Base-by-base conservation (phyloP, 305 asterid species). In the Plantago rigida region DNA sequence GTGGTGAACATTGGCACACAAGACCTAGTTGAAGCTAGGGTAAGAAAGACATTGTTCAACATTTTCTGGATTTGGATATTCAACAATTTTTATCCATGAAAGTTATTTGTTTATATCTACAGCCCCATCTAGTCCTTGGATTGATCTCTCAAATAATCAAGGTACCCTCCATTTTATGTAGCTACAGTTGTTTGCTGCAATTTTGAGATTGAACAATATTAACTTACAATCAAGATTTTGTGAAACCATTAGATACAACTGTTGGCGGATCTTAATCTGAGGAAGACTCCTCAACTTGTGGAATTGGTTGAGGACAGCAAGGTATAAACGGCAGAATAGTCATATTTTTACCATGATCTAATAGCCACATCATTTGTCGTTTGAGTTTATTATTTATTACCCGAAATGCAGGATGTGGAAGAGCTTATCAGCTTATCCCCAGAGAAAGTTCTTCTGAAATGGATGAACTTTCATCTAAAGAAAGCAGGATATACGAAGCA, bases 1-100 rank as follows among this genome's bases (percentile, higher is more conserved):
- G 98, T 91, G 61, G 98, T 91, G 42, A 90, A 87, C 63, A 87
- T 87, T 71, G 98, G 98, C 70, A 87, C 96, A 9, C 96, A 91
- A 68, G 98, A 91, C 66, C 78, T 91, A 24, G 81, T 84, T 51
- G 96, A 88, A 84, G 96, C 79, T 62, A 82, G 98, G 75, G 96
- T 90, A 73, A 75, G 84, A 67, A 22, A 66, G 51, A 63, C 46
- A 24, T n/a, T 75, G 15, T 71, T 59, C 19, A 17, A 17, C 19
- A 12, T 55, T 62, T 62, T 19, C 47, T n/a, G 54, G 47, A 22
- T 31, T 7, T 36, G 31, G 8, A 17, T 17, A 17, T 17, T 17
- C 19, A 3, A 56, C 11, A 15, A 49, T 17, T 45, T 19, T 17
- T 48, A 47, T 13, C 24, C 17, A 26, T 62, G 26, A 47, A 52